phyloP scores from a whole-genome alignment of 352 stramenopile genomes.

The Phytophthora quininea region DNA sequence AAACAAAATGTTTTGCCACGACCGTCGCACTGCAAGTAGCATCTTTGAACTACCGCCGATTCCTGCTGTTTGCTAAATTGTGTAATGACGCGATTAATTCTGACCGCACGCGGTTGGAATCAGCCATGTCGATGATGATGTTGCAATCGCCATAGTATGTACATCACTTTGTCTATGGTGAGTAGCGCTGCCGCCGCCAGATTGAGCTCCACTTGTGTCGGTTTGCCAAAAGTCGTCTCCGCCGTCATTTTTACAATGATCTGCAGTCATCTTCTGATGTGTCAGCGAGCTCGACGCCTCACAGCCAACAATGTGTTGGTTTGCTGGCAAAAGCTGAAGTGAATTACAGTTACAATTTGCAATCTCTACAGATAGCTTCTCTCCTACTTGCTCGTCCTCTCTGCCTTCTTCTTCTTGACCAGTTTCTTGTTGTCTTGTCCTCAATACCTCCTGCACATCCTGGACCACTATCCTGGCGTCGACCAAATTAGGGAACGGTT shows the following conservation, averaged over 20 bases:
- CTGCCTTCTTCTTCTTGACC: too few species aligned
- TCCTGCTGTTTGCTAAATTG: conserved; percentile 78
- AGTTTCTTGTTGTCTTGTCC: too few species aligned
- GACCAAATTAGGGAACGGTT: too few species aligned
- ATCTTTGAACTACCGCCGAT: conserved; percentile 54
- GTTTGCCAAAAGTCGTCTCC: conserved; percentile 71
- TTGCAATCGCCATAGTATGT: conserved; percentile 72
- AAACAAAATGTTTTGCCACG: conserved; percentile 76
- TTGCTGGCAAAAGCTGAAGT: too few species aligned
- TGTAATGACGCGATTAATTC: conserved; percentile 86
- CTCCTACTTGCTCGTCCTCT: too few species aligned
- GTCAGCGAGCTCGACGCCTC: too few species aligned
- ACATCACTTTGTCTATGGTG: conserved; percentile 73
- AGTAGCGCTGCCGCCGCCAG: conserved; percentile 53
- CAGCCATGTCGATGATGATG: conserved; percentile 78
- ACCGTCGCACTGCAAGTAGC: conserved; percentile 78
- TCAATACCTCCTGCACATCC: too few species aligned
- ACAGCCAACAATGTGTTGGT: too few species aligned
- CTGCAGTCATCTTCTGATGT: too few species aligned
- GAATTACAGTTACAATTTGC: too few species aligned
- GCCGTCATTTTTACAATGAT: conserved; percentile 29
- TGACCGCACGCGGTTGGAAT: conserved; percentile 83
- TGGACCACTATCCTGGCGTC: too few species aligned
- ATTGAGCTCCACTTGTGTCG: conserved; percentile 60
- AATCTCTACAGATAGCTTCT: too few species aligned